These are phyloP conservation scores for Quambalaria eucalypti DNA, from an alignment of 1,284 basidiomycete genomes.

Conservation along the genomic window DNA sequence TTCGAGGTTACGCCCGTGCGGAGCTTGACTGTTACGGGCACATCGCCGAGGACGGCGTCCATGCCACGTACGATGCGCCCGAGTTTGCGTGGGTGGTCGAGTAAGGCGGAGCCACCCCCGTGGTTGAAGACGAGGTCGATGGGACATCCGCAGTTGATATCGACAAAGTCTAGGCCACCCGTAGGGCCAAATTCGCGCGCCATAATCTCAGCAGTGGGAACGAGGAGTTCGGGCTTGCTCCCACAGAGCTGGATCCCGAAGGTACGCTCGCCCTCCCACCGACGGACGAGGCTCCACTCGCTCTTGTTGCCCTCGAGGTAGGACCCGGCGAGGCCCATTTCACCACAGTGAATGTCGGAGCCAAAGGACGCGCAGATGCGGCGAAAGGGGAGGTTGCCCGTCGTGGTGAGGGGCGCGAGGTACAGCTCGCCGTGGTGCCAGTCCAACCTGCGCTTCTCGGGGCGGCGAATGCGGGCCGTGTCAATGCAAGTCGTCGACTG, in stretches of 20 bases:
- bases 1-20: slow-evolving; percentile 65
- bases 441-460: slow-evolving; percentile 76
- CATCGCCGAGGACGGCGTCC: slow-evolving; percentile 79
- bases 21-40: slow-evolving; percentile 90
- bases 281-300: slow-evolving; percentile 43
- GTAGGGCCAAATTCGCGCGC: slow-evolving; percentile 54
- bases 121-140: slow-evolving; percentile 90
- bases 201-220: slow-evolving; percentile 75
- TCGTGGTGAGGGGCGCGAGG: slow-evolving; percentile 86
- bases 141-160: slow-evolving; percentile 92
- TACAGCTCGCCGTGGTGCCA: slow-evolving; percentile 79
- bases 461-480: slow-evolving; percentile 58
- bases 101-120: slow-evolving; percentile 80
- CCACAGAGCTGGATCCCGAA: slow-evolving; percentile 75
- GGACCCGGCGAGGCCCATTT: slow-evolving; percentile 56
- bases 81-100: slow-evolving; percentile 72
- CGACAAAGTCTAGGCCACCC: slow-evolving; percentile 73
- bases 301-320: slow-evolving; percentile 30
- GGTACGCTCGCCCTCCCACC: slow-evolving; percentile 72
- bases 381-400: slow-evolving; percentile 90
- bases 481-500: slow-evolving; percentile 21
- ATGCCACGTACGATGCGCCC: slow-evolving; percentile 83
- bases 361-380: slow-evolving; percentile 76
- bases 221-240: slow-evolving; percentile 55
- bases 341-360: slow-evolving; percentile 88